These are phyloP conservation scores for Stereocaulon alpinum DNA, from an alignment of 495 filamentous ascomycete species.

Conservation along the genomic window DNA sequence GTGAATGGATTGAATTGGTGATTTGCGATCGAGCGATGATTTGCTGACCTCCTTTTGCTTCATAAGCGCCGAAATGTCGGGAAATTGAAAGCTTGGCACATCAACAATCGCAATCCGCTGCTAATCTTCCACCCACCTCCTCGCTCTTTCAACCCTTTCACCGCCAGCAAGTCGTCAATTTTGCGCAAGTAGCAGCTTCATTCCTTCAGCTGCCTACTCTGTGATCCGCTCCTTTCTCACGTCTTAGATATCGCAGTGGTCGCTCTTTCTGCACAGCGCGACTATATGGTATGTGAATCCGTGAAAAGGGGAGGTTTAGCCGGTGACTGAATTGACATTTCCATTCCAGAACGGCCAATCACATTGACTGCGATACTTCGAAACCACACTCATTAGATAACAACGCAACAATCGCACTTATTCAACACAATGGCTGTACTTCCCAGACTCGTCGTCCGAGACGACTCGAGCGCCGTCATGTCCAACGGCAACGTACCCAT, in stretches of 20 bases:
- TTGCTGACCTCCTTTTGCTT: not conserved
- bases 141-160: constrained; percentile 14
- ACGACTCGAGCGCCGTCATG: constrained; percentile 35
- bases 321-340: not conserved
- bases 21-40: not conserved
- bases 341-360: not conserved
- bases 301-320: not conserved
- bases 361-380: not conserved
- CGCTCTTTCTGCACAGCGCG: constrained; percentile 3
- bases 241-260: not conserved
- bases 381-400: constrained; percentile 1
- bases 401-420: not conserved
- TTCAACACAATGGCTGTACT: constrained; percentile 15
- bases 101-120: constrained; percentile 25
- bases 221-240: constrained; percentile 40
- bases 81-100: constrained; percentile 6
- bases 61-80: constrained; percentile 1
- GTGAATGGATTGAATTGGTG: not conserved
- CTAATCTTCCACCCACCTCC: constrained; percentile 13
- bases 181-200: constrained; percentile 64
- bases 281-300: constrained; percentile 1
- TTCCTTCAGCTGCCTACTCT: constrained; percentile 62
- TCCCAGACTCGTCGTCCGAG: constrained; percentile 39
- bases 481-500: constrained; percentile 24
- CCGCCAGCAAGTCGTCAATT: constrained; percentile 23